Conservation (phyloP, 495 filamentous ascomycete genomes). For the Pseudevernia furfuracea region DNA sequence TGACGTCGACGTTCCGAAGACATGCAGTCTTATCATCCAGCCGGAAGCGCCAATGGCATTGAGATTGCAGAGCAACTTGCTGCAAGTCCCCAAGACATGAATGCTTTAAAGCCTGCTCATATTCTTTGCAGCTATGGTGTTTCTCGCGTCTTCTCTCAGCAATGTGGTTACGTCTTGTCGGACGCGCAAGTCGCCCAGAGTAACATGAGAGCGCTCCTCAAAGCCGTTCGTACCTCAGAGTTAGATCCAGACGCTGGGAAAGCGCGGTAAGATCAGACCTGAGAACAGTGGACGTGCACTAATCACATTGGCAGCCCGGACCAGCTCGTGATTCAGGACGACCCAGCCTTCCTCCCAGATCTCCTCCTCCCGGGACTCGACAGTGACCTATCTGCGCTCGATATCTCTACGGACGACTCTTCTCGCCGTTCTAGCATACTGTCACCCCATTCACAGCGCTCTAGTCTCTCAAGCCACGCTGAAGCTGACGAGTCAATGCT, state of each 20-base stretch:
- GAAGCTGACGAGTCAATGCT: constrained; percentile 21
- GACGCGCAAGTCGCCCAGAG: constrained; percentile 72
- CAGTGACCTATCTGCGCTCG: constrained; percentile 43
- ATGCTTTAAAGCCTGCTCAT: constrained; percentile 7
- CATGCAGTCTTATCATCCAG: constrained; percentile 76
- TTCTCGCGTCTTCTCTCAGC: constrained; percentile 74
- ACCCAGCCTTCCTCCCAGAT: constrained; percentile 78
- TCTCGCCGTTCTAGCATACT: constrained; percentile 33
- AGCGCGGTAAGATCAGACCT: constrained; percentile 49
- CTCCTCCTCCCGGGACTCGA: constrained; percentile 50
- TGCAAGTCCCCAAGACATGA: constrained; percentile 40
- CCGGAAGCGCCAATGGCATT: constrained; percentile 85
- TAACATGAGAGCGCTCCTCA: constrained; percentile 60
- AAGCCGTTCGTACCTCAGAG: constrained; percentile 44
- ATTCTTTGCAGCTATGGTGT: constrained; percentile 59
- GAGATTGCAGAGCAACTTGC: constrained; percentile 81
- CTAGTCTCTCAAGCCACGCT: constrained; percentile 29
- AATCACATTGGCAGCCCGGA: constrained; percentile 51
- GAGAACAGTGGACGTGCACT: neutral
- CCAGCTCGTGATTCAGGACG: constrained; percentile 71
- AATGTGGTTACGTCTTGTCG: constrained; percentile 74
- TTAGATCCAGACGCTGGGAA: constrained; percentile 67
- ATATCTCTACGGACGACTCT: constrained; percentile 28
- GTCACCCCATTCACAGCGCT: constrained; percentile 32
- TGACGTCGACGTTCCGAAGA: constrained; percentile 76